Conservation (phyloP, 164 flowering plant genomes). For the Vitis amurensis region DNA sequence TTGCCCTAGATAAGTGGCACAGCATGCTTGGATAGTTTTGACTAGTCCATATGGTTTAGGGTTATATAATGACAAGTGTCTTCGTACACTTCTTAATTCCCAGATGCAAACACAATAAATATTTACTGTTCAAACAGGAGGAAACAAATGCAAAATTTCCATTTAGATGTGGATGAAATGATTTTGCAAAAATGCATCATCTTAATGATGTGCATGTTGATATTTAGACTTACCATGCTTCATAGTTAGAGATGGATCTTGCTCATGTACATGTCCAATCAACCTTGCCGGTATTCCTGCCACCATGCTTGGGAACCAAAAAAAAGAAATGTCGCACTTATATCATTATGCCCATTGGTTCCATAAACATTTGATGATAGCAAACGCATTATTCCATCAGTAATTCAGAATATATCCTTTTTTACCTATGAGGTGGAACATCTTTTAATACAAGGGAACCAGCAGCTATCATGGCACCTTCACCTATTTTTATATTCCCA, state of each 20-base stretch:
- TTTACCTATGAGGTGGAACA: constrained; percentile 72
- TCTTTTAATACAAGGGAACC: constrained; percentile 80
- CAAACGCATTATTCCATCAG: neutral
- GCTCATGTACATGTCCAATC: constrained; percentile 63
- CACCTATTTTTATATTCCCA: constrained; percentile 79
- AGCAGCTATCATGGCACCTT: constrained; percentile 88
- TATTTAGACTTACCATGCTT: constrained; percentile 61
- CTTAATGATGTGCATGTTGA: neutral
- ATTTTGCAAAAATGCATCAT: neutral
- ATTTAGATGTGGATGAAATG: neutral
- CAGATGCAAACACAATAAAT: neutral
- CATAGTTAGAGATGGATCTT: constrained; percentile 83
- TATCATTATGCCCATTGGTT: neutral
- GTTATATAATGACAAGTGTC: neutral
- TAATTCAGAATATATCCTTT: neutral
- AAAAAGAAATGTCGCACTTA: constrained; percentile 1
- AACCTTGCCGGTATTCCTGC: constrained; percentile 81
- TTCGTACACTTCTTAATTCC: neutral
- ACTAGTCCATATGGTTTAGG: neutral
- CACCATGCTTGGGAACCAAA: constrained; percentile 53
- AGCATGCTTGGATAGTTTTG: neutral
- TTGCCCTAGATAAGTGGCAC: neutral
- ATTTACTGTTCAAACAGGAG: neutral
- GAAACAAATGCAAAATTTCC: neutral
- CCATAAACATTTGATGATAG: neutral